These are phyloP conservation scores for Trametes coccinea DNA, from an alignment of 768 basidiomycete genomes.

Conservation along the genomic window DNA sequence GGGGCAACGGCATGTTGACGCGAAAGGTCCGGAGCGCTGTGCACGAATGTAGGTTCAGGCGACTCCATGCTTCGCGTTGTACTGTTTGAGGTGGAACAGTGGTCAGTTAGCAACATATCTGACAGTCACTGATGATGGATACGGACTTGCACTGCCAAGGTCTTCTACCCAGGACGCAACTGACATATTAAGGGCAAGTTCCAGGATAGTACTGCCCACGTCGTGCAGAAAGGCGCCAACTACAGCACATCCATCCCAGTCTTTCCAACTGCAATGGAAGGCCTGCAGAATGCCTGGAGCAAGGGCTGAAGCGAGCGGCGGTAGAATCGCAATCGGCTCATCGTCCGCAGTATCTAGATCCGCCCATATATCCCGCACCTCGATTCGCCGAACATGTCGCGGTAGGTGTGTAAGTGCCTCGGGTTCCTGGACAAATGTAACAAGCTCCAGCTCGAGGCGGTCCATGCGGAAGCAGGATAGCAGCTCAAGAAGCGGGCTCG, in stretches of 20 bases:
- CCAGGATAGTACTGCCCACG: background rate
- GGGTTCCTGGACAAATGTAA: constrained; percentile 2
- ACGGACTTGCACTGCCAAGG: constrained; percentile 6
- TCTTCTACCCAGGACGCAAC: constrained; percentile 9
- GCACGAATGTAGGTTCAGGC: background rate
- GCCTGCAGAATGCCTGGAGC: background rate
- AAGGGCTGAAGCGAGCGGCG: background rate
- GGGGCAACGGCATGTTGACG: background rate
- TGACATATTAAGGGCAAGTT: constrained; percentile 8
- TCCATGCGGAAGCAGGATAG: constrained; percentile 3
- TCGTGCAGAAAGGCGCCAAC: constrained; percentile 1
- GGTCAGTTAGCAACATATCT: background rate
- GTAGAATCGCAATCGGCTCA: constrained; percentile 1
- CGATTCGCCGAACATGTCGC: background rate
- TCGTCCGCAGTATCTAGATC: constrained; percentile 11
- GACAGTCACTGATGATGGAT: background rate
- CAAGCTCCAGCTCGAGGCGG: constrained; percentile 14
- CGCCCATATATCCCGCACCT: constrained; percentile 3
- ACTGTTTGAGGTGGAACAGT: background rate
- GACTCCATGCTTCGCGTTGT: background rate
- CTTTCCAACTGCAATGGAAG: constrained; percentile 7
- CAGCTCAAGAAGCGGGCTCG: constrained; percentile 4
- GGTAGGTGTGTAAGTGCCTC: background rate
- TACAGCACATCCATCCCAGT: background rate
- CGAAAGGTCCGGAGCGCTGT: constrained; percentile 7